Evolutionary conservation across 345 rosid species (phyloP).

Genomic region (Salix brachista): DNA sequence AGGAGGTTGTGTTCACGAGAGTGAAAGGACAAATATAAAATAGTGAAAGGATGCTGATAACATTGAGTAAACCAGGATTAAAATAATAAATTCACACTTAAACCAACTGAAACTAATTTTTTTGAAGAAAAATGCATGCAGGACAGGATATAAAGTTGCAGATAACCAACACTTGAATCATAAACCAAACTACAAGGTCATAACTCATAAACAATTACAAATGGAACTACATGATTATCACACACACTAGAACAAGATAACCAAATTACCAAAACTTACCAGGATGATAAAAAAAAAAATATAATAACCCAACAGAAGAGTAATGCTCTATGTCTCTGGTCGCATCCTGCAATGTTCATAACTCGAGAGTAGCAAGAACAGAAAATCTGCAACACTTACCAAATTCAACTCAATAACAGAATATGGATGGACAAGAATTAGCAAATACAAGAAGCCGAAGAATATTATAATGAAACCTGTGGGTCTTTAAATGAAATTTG

Average conservation of each 20-base stretch:
- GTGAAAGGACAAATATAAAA: background rate
- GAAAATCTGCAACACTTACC: background rate
- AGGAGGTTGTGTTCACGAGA: background rate
- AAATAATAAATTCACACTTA: background rate
- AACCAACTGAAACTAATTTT: background rate
- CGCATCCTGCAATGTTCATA: slow-evolving; percentile 38
- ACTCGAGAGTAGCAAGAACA: slow-evolving; percentile 19
- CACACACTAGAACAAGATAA: background rate
- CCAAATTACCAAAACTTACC: slow-evolving; percentile 9
- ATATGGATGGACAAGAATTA: background rate
- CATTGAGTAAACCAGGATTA: background rate
- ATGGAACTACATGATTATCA: background rate
- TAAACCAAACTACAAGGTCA: background rate
- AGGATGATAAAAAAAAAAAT: background rate
- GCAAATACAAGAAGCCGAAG: slow-evolving; percentile 5
- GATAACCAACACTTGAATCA: no score
- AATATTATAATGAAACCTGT: slow-evolving; percentile 6
- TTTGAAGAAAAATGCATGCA: background rate
- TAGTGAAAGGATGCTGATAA: background rate
- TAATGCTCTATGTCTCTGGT: background rate
- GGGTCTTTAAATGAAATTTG: slow-evolving; percentile 11
- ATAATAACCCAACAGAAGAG: background rate
- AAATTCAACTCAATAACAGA: background rate
- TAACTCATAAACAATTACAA: background rate
- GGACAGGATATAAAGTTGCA: background rate